Percentiles rank a stretch among this genome's conserved stretches.
Evolutionary conservation across 345 rosid genomes (phyloP).

Genomic region (Cardamine occulta): DNA sequence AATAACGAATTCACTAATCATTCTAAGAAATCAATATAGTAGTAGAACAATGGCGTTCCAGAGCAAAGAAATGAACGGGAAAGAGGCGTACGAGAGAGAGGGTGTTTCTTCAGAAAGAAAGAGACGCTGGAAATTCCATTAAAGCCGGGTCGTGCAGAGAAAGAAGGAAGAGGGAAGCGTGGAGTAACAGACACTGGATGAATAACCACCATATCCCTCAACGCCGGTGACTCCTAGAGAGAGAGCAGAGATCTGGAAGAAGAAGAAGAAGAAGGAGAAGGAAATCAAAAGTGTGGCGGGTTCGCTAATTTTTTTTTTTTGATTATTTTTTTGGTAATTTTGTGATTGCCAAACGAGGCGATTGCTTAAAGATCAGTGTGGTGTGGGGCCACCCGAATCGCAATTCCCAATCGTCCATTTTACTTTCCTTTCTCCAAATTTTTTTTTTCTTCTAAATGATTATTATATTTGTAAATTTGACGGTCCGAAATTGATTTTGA

Average conservation of each 20-base stretch:
- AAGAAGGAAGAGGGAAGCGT: conserved; percentile 39
- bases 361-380: conserved; percentile 43
- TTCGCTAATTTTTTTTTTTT: background rate
- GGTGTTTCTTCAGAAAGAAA: conserved; percentile 53
- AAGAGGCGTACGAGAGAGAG: conserved; percentile 56
- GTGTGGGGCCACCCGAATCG: conserved; percentile 31
- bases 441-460: background rate
- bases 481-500: conserved; percentile 14
- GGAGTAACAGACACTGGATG: conserved; percentile 43
- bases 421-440: background rate
- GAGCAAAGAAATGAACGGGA: background rate
- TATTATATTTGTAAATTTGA: conserved; percentile 14
- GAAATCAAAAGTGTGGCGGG: conserved; percentile 39
- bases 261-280: background rate
- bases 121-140: conserved; percentile 50
- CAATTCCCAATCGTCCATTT: conserved; percentile 43
- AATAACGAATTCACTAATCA: background rate
- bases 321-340: conserved; percentile 1
- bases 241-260: conserved; percentile 21
- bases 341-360: conserved; percentile 33
- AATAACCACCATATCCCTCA: conserved; percentile 41
- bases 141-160: conserved; percentile 42
- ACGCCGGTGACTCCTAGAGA: conserved; percentile 20
- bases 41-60: conserved; percentile 28
- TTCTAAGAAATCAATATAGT: background rate